Conservation (phyloP, 129 eudicot species). For the Pittosporum tobira region DNA sequence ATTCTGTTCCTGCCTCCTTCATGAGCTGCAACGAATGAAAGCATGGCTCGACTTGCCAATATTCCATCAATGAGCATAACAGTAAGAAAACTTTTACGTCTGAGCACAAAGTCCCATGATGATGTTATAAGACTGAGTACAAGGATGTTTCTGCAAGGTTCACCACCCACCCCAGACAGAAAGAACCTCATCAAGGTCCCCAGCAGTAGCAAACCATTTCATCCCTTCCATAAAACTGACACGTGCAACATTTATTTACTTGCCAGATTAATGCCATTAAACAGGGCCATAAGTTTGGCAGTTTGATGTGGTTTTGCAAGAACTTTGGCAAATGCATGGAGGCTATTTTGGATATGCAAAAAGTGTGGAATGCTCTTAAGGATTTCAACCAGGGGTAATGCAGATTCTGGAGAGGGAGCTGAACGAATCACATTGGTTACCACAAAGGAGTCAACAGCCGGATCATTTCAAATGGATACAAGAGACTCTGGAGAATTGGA, state of each 20-base stretch:
- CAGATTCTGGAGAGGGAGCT: constrained; percentile 74
- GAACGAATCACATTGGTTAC: constrained; percentile 62
- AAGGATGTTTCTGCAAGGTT: constrained; percentile 34
- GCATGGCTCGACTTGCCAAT: constrained; percentile 56
- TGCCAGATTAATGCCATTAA: constrained; percentile 57
- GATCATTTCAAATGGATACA: constrained; percentile 36
- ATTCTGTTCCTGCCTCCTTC: constrained; percentile 70
- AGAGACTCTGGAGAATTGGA: constrained; percentile 38
- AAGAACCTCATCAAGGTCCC: constrained; percentile 56
- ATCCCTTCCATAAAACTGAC: constrained; percentile 65
- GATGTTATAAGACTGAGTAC: constrained; percentile 63
- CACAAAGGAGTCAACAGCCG: constrained; percentile 71
- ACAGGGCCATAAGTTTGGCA: constrained; percentile 43
- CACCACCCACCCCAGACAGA: constrained; percentile 64
- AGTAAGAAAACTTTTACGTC: constrained; percentile 39
- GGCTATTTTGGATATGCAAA: constrained; percentile 60
- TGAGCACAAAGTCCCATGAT: constrained; percentile 58
- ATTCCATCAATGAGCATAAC: constrained; percentile 61
- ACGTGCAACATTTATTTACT: constrained; percentile 47
- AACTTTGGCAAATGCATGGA: constrained; percentile 56
- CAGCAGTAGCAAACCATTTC: constrained; percentile 60
- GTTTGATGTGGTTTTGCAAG: constrained; percentile 55
- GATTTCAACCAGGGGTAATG: constrained; percentile 48
- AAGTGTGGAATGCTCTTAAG: constrained; percentile 53
- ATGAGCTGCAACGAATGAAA: constrained; percentile 38